phyloP scores from a whole-genome alignment of 352 stramenopile species.

The Saprolegnia diclina region DNA sequence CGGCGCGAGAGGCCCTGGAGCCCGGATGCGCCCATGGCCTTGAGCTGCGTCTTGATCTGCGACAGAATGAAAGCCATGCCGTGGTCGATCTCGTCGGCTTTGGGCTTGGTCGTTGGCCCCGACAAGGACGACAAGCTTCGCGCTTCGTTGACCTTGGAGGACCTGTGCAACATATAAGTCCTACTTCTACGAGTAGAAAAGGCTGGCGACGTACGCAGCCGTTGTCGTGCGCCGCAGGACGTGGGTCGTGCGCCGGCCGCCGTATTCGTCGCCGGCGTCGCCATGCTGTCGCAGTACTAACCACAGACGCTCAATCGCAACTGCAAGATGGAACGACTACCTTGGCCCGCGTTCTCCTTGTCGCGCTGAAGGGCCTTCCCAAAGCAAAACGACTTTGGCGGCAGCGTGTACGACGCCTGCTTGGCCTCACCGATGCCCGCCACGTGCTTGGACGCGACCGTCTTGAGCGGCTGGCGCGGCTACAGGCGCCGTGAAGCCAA shows the following conservation, averaged over 20 bases:
- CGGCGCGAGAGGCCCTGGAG: slow-evolving; percentile 32
- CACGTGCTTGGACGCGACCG: slow-evolving; percentile 3
- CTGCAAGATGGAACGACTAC: neutral
- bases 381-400: slow-evolving; percentile 24
- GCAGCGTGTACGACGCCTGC: slow-evolving; percentile 19
- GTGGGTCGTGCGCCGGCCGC: neutral
- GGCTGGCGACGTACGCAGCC: neutral
- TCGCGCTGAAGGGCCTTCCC: slow-evolving; percentile 24
- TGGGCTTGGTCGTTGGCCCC: neutral
- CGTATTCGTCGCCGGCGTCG: slow-evolving; percentile 10
- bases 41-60: slow-evolving; percentile 19
- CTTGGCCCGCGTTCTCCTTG: slow-evolving; percentile 26
- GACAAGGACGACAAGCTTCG: neutral
- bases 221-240: neutral
- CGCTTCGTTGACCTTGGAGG: neutral
- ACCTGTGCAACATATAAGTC: slow-evolving; percentile 1
- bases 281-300: slow-evolving; percentile 19
- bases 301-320: neutral
- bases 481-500: neutral
- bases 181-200: too few relatives aligned
- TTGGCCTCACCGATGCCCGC: slow-evolving; percentile 16
- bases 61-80: slow-evolving; percentile 14
- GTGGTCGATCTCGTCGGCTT: neutral
- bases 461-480: slow-evolving; percentile 14
- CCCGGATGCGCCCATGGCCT: neutral